A percentile compares a stretch with the other conserved stretches of the same genome.
phyloP scores from a whole-genome alignment of 1,284 basidiomycete genomes.

The Trichosporon sp. region DNA sequence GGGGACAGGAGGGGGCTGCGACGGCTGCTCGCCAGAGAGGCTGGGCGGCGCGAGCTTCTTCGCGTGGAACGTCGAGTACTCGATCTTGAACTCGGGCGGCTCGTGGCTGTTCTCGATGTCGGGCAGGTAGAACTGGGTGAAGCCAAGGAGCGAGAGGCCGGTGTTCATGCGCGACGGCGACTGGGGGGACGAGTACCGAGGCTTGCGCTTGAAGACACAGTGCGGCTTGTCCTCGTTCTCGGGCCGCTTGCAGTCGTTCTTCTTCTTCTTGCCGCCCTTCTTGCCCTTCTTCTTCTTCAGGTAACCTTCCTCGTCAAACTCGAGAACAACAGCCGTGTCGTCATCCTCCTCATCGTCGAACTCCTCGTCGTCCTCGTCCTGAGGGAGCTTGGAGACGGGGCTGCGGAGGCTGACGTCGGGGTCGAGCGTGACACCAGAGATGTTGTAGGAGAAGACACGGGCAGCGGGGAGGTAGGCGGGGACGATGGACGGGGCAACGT shows the following conservation, averaged over 20 bases:
- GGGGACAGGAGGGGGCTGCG: conserved; percentile 57
- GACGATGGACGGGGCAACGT: conserved; percentile 73
- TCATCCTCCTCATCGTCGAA: conserved; percentile 17
- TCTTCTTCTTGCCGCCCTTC: conserved; percentile 24
- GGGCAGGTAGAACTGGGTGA: conserved; percentile 68
- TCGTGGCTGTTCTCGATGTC: conserved; percentile 59
- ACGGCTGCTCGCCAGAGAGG: conserved; percentile 24
- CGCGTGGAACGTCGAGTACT: conserved; percentile 67
- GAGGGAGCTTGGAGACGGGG: background rate
- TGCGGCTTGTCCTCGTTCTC: conserved; percentile 49
- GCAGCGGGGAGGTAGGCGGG: conserved; percentile 85
- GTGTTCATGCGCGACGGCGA: conserved; percentile 41
- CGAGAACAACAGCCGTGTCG: background rate
- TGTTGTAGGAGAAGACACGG: conserved; percentile 75
- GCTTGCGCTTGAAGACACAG: conserved; percentile 43
- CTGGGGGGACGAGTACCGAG: conserved; percentile 40
- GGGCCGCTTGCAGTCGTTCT: conserved; percentile 37
- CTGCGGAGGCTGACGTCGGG: conserved; percentile 7
- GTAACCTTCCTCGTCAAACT: background rate
- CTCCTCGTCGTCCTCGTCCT: conserved; percentile 22
- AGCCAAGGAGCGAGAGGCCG: conserved; percentile 40
- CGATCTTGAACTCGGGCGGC: conserved; percentile 62
- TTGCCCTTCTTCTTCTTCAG: conserved; percentile 18
- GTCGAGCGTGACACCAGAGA: conserved; percentile 52
- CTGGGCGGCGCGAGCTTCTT: conserved; percentile 48